Evolutionary conservation across 2,329 filamentous ascomycete species (phyloP).

Genomic region (Trichoderma breve): DNA sequence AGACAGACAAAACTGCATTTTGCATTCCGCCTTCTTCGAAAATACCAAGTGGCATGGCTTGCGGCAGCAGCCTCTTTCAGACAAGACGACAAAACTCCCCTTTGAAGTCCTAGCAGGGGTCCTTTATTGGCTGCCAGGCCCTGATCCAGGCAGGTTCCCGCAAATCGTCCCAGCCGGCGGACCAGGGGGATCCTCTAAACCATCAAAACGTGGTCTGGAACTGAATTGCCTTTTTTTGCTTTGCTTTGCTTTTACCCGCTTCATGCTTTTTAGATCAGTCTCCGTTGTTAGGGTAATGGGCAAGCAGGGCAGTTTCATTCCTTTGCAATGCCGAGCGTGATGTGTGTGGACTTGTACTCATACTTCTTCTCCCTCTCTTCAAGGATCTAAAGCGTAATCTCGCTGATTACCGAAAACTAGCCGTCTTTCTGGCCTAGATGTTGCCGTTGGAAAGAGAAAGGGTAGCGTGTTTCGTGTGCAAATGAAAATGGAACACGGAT

Average conservation of each 20-base stretch:
- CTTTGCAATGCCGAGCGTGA: not conserved
- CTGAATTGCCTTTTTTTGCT: not conserved
- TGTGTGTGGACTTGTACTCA: not conserved
- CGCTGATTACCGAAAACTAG: not conserved
- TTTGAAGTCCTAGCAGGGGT: constrained; percentile 18
- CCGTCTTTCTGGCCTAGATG: not conserved
- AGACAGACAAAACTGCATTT: not conserved
- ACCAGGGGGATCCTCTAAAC: constrained; percentile 2
- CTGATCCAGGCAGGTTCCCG: constrained; percentile 13
- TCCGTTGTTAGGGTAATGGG: not conserved
- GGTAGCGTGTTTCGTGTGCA: constrained; percentile 10
- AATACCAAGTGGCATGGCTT: not conserved
- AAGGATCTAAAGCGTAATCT: not conserved
- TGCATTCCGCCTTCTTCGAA: not conserved
- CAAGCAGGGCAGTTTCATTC: not conserved
- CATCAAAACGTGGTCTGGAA: not conserved
- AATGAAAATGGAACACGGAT: constrained; percentile 20
- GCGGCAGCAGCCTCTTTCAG: constrained; percentile 7
- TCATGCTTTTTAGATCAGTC: not conserved
- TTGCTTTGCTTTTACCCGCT: not conserved
- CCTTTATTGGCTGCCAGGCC: constrained; percentile 12
- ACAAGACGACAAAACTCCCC: constrained; percentile 11
- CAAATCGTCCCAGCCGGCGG: not conserved
- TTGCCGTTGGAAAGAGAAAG: not conserved
- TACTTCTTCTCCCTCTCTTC: not conserved